phyloP scores from a whole-genome alignment of 768 basidiomycete genomes.

The Lentinus brumalis region DNA sequence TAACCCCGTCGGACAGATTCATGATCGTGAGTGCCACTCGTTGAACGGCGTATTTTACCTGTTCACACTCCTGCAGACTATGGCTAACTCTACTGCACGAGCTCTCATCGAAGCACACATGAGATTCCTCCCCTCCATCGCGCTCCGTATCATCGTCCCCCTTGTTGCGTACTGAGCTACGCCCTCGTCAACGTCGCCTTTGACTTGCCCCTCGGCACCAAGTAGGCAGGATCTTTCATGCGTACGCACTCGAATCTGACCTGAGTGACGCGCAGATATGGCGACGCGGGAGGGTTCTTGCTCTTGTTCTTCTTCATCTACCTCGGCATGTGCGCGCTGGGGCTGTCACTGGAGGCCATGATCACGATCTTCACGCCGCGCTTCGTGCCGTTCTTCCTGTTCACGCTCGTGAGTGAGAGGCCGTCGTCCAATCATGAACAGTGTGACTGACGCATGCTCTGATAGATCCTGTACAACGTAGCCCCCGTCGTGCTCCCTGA shows the following conservation, averaged over 20 bases:
- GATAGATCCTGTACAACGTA: too few species aligned
- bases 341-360: conserved; percentile 37
- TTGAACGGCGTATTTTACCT: too few species aligned
- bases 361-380: conserved; percentile 35
- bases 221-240: conserved; percentile 23
- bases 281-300: conserved; percentile 29
- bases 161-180: conserved; percentile 43
- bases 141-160: conserved; percentile 38
- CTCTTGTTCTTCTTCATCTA: conserved; percentile 35
- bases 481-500: too few species aligned
- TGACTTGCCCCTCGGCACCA: conserved; percentile 42
- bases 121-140: conserved; percentile 35
- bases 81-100: conserved; percentile 34
- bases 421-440: too few species aligned
- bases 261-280: conserved; percentile 14
- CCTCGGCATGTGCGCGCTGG: conserved; percentile 36
- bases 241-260: background rate
- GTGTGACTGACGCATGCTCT: too few species aligned
- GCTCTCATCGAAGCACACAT: conserved; percentile 40
- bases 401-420: too few species aligned
- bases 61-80: too few species aligned
- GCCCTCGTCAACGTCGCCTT: conserved; percentile 47
- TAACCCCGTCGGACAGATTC: conserved; percentile 20
- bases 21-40: conserved; percentile 20
- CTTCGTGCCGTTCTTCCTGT: conserved; percentile 37